Percentiles rank a stretch among this genome's conserved stretches.
phyloP scores from a whole-genome alignment of 2,329 filamentous ascomycete species.

The Rhexocercosporidium sp. region DNA sequence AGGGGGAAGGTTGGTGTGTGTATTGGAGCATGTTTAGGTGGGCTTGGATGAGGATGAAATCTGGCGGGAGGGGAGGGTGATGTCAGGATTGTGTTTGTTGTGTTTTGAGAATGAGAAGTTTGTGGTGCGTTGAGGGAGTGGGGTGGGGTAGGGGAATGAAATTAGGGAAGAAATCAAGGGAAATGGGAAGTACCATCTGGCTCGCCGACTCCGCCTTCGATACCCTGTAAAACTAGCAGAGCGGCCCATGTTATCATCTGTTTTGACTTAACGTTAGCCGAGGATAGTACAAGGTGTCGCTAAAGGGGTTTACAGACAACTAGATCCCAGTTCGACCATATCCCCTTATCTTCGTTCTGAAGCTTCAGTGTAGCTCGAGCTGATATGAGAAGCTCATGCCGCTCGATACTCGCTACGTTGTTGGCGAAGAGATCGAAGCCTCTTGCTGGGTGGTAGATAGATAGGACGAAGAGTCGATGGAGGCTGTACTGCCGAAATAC shows the following conservation, averaged over 20 bases:
- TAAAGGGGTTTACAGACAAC: constrained; percentile 33
- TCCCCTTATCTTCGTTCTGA: constrained; percentile 47
- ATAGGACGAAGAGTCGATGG: constrained; percentile 49
- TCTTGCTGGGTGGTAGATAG: constrained; percentile 50
- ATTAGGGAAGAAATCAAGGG: background rate
- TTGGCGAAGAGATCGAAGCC: constrained; percentile 48
- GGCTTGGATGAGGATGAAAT: constrained; percentile 34
- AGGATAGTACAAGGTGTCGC: background rate
- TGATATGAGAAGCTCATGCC: constrained; percentile 49
- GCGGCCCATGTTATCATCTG: constrained; percentile 51
- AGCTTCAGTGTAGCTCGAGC: constrained; percentile 48
- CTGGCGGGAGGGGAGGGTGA: background rate
- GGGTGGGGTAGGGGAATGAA: background rate
- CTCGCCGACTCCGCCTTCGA: constrained; percentile 48
- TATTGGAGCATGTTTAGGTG: constrained; percentile 33
- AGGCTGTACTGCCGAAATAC: constrained; percentile 50
- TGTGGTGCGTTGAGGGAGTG: background rate
- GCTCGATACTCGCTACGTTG: constrained; percentile 46
- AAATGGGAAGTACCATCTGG: constrained; percentile 42
- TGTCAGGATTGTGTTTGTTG: background rate
- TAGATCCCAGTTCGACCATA: constrained; percentile 52
- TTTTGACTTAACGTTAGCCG: background rate
- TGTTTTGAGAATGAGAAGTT: background rate
- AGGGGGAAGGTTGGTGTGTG: constrained; percentile 31
- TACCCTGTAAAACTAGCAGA: constrained; percentile 49